Evolutionary conservation across 768 basidiomycete genomes (phyloP).

Genomic region (Lyophyllum atratum): DNA sequence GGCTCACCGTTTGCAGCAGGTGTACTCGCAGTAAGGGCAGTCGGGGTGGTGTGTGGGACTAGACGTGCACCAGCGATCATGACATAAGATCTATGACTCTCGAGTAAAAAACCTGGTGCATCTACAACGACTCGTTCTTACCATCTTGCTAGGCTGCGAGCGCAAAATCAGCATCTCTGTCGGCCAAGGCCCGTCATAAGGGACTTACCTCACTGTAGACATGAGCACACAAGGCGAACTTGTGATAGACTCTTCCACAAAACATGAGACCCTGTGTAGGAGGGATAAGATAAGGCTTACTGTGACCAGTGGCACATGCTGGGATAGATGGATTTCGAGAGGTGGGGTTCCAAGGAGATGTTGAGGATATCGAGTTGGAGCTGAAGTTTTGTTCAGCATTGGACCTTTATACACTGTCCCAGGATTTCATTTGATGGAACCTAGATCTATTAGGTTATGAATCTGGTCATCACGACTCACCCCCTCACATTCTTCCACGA

Average conservation of each 20-base stretch:
- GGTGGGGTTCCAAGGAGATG: conserved; percentile 18
- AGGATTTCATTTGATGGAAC: conserved; percentile 6
- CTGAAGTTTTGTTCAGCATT: neutral
- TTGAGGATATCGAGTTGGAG: conserved; percentile 11
- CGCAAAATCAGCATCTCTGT: conserved; percentile 6
- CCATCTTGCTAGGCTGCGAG: conserved; percentile 61
- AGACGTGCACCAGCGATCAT: conserved; percentile 68
- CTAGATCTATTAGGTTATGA: too few species aligned
- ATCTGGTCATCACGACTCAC: too few species aligned
- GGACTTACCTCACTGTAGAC: conserved; percentile 49
- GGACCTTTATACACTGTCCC: conserved; percentile 13
- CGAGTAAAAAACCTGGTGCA: neutral
- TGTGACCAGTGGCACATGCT: conserved; percentile 76
- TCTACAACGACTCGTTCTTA: conserved; percentile 24
- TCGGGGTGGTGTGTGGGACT: conserved; percentile 61
- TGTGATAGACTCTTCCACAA: conserved; percentile 60
- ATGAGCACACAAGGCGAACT: conserved; percentile 60
- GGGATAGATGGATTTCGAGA: conserved; percentile 19
- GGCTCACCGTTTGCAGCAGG: conserved; percentile 80
- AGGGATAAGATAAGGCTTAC: conserved; percentile 36
- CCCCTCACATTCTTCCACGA: too few species aligned
- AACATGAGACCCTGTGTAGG: conserved; percentile 20
- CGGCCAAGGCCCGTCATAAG: neutral
- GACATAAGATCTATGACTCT: conserved; percentile 61
- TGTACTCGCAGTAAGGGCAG: conserved; percentile 60